Conservation (phyloP, 164 flowering plant genomes). For the Buxus sempervirens region DNA sequence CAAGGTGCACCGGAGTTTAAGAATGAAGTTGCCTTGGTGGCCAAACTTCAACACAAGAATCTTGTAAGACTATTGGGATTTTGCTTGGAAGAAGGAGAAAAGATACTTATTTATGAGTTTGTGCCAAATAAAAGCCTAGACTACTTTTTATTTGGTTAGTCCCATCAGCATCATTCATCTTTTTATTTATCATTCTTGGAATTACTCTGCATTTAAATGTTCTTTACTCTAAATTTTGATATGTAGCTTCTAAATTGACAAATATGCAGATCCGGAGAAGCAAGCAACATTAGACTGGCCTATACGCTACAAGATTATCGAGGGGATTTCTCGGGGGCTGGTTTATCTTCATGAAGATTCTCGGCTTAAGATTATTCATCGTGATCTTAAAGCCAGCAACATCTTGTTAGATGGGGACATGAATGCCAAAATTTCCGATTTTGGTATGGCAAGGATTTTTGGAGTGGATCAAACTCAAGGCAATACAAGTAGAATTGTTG, state of each 20-base stretch:
- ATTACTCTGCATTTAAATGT: no score
- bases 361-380: conserved; percentile 27
- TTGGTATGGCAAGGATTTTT: conserved; percentile 34
- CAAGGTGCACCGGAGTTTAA: conserved; percentile 24
- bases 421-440: conserved; percentile 35
- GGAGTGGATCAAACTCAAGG: conserved; percentile 17
- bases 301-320: no score
- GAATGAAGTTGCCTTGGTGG: conserved; percentile 23
- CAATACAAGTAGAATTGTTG: conserved; percentile 22
- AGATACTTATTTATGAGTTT: conserved; percentile 22
- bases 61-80: conserved; percentile 27
- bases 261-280: no score
- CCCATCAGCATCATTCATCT: no score
- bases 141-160: conserved; percentile 15
- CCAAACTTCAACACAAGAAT: conserved; percentile 25
- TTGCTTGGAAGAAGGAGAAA: conserved; percentile 19
- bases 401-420: conserved; percentile 23
- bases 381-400: conserved; percentile 34
- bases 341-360: conserved; percentile 37
- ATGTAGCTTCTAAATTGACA: no score
- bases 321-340: conserved; percentile 28
- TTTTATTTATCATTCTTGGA: no score
- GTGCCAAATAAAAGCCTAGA: conserved; percentile 21
- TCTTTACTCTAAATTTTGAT: no score
- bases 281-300: no score